A percentile compares a stretch with the other conserved stretches of the same genome.
Conservation (phyloP, 169 alveolate species). For the Babesia divergens region DNA sequence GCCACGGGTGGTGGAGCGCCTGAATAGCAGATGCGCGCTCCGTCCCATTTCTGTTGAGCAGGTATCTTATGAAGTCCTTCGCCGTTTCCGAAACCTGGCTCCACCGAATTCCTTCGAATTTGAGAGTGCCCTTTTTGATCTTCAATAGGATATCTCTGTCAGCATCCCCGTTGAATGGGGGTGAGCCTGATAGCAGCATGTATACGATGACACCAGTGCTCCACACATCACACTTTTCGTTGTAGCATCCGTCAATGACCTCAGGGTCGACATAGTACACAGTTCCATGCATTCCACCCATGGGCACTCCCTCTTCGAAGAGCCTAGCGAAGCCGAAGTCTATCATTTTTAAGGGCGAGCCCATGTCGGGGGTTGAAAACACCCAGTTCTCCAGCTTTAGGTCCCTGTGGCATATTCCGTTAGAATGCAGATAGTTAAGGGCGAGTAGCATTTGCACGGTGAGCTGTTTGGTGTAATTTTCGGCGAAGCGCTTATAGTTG, state of each 20-base stretch:
- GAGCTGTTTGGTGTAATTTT: slow-evolving; percentile 81
- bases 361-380: slow-evolving; percentile 77
- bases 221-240: slow-evolving; percentile 92
- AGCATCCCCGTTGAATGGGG: slow-evolving; percentile 78
- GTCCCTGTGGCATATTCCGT: slow-evolving; percentile 88
- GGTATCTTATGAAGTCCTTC: slow-evolving; percentile 47
- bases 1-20: slow-evolving; percentile 59
- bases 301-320: slow-evolving; percentile 58
- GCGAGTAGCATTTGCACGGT: slow-evolving; percentile 83
- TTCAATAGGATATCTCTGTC: slow-evolving; percentile 70
- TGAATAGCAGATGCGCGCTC: slow-evolving; percentile 46
- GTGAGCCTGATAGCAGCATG: slow-evolving; percentile 87
- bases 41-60: slow-evolving; percentile 48
- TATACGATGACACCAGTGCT: slow-evolving; percentile 89
- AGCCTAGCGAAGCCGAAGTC: slow-evolving; percentile 88
- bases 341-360: slow-evolving; percentile 82
- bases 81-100: slow-evolving; percentile 38
- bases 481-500: slow-evolving; percentile 82
- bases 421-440: slow-evolving; percentile 83
- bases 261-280: slow-evolving; percentile 92
- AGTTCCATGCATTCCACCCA: slow-evolving; percentile 81
- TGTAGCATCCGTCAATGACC: slow-evolving; percentile 85
- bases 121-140: slow-evolving; percentile 58
- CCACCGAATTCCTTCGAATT: slow-evolving; percentile 62
- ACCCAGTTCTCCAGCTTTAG: slow-evolving; percentile 89